Evolutionary conservation across 1,284 basidiomycete genomes (phyloP).

Genomic region (Prillingera fragicola): DNA sequence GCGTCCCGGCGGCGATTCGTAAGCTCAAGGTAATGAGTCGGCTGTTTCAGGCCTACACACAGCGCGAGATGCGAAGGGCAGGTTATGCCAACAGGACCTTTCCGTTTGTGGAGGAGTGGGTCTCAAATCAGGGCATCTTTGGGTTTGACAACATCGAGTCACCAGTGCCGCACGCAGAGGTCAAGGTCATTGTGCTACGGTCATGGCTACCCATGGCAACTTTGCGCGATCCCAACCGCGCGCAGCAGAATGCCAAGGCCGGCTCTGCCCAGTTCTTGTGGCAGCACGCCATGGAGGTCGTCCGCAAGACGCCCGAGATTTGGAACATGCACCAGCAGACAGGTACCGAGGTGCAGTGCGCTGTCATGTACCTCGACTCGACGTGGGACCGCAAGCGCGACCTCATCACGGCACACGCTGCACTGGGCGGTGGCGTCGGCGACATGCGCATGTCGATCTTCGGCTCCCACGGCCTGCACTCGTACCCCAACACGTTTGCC

Average conservation of each 20-base stretch:
- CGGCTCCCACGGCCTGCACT: constrained; percentile 5
- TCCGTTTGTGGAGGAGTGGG: constrained; percentile 6
- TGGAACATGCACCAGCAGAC: too few relatives aligned
- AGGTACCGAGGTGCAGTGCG: not conserved
- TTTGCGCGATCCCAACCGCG: constrained; percentile 3
- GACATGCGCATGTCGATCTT: constrained; percentile 6
- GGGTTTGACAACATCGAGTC: too few relatives aligned
- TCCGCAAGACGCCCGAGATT: constrained; percentile 7
- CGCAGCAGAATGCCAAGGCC: constrained; percentile 6
- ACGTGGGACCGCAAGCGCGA: not conserved
- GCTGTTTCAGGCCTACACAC: constrained; percentile 11
- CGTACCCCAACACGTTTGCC: constrained; percentile 4
- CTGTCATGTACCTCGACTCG: constrained; percentile 5
- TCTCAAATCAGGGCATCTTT: not conserved
- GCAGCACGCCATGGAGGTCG: not conserved
- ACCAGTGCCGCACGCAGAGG: too few relatives aligned
- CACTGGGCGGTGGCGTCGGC: constrained; percentile 2
- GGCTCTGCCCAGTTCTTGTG: constrained; percentile 1
- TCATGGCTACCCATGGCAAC: constrained; percentile 1
- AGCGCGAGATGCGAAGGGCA: constrained; percentile 7
- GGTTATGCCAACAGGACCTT: constrained; percentile 9
- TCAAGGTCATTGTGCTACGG: constrained; percentile 7
- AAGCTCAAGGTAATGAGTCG: not conserved
- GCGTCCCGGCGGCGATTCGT: not conserved
- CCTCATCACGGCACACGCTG: constrained; percentile 7